Evolutionary conservation across 2,329 filamentous ascomycete species (phyloP).

Genomic region (Trichothecium roseum): DNA sequence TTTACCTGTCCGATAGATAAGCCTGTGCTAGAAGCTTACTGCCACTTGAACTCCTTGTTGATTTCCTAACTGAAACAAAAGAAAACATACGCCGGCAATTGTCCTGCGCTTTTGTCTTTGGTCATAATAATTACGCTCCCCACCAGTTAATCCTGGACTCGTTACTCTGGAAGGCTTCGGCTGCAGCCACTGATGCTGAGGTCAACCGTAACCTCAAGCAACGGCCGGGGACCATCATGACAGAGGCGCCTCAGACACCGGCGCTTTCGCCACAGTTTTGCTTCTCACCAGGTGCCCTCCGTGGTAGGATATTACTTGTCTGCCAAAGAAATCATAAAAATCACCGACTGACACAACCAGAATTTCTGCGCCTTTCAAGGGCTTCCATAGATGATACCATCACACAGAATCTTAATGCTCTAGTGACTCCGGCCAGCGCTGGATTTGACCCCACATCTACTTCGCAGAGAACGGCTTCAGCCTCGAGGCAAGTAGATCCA

Average conservation of each 20-base stretch:
- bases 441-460: constrained; percentile 78
- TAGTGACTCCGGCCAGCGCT: constrained; percentile 60
- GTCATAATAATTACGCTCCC: too few species aligned
- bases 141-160: constrained; percentile 31
- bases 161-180: constrained; percentile 35
- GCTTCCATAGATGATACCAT: constrained; percentile 87
- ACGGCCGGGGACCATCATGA: constrained; percentile 30
- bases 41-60: too few species aligned
- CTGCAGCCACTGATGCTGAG: constrained; percentile 26
- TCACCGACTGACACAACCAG: constrained; percentile 40
- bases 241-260: constrained; percentile 34
- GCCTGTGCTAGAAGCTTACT: too few species aligned
- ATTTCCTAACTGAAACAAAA: too few species aligned
- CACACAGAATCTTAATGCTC: constrained; percentile 81
- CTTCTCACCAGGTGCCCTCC: constrained; percentile 58
- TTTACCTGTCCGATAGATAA: too few species aligned
- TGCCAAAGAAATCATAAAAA: too few species aligned
- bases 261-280: constrained; percentile 64
- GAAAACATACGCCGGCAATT: too few species aligned
- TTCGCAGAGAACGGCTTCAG: constrained; percentile 44
- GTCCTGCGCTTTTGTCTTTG: too few species aligned
- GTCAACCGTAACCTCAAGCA: constrained; percentile 15
- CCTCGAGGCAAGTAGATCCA: constrained; percentile 45
- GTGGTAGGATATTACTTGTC: too few species aligned
- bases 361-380: constrained; percentile 83